These are phyloP conservation scores for Diaporthe australafricana DNA, from an alignment of 2,329 filamentous ascomycete genomes.

Conservation along the genomic window DNA sequence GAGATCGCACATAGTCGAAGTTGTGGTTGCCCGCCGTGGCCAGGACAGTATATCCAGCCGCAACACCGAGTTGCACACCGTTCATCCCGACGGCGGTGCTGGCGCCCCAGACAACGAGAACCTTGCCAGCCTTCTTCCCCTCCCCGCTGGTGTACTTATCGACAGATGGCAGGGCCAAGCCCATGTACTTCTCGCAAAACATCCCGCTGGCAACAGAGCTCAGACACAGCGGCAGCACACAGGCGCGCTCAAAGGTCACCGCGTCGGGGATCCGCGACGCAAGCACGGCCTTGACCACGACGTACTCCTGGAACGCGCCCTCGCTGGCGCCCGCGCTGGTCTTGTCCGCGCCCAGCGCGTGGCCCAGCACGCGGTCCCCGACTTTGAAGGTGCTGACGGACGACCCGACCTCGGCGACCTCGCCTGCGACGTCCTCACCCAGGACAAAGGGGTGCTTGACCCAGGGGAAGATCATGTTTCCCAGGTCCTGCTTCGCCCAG, in stretches of 20 bases:
- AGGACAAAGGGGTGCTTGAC: slow-evolving; percentile 49
- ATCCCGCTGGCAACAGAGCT: slow-evolving; percentile 44
- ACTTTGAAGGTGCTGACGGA: slow-evolving; percentile 43
- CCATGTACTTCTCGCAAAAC: slow-evolving; percentile 41
- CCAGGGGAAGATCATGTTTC: slow-evolving; percentile 43
- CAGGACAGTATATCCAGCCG: slow-evolving; percentile 57
- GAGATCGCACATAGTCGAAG: slow-evolving; percentile 49
- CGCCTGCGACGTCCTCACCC: slow-evolving; percentile 50
- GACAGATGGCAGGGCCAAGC: slow-evolving; percentile 33
- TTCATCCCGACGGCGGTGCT: slow-evolving; percentile 57
- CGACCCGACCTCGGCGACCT: slow-evolving; percentile 47
- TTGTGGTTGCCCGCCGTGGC: slow-evolving; percentile 54
- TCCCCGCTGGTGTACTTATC: not conserved
- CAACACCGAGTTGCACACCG: slow-evolving; percentile 57
- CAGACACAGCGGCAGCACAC: slow-evolving; percentile 45
- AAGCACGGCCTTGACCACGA: slow-evolving; percentile 27
- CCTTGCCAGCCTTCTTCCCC: not conserved
- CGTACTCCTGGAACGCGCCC: slow-evolving; percentile 45
- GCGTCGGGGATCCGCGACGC: slow-evolving; percentile 41
- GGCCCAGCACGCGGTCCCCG: slow-evolving; percentile 49
- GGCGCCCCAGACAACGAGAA: slow-evolving; percentile 54
- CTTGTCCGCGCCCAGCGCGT: slow-evolving; percentile 41
- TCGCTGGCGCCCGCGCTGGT: slow-evolving; percentile 39
- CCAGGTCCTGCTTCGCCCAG: slow-evolving; percentile 41
- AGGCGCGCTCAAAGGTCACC: slow-evolving; percentile 42